Evolutionary conservation across 306 rosid species (phyloP), one percentile per base, ranked within the genome.

Genomic region (Fragaria nilgerrensis): DNA sequence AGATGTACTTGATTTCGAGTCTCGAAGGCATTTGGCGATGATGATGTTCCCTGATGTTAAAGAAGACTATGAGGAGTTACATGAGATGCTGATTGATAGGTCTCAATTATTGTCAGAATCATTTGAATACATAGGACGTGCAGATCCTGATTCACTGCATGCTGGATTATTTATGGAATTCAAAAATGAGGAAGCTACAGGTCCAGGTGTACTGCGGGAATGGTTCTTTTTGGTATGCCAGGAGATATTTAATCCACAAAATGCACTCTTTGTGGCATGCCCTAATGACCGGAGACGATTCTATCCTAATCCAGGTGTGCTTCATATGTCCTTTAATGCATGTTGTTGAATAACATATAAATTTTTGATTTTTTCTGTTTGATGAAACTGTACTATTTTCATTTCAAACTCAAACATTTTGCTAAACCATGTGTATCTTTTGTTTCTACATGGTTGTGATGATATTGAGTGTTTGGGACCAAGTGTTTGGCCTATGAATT

Each of bases 141-240:
- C 96, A 3, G 85, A 77, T 12, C 85, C 89, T 2, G 81, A 80
- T 45, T 68, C 88, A 72, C 79, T 93, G 48, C 90, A 72, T 39
- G 85, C 74, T 63, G 96, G 90, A 76, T 78, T 93, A 27, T 91
- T 83, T 70, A 76, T 93, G 88, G 87, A 87, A 74, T 93, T 93
- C 85, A 91, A 87, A 82, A 86, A 88, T 58, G 98, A 93, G 91
- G 90, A 88, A 76, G 98, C 97, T 76, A 88, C 93, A 47, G 97
- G 98, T 75, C 96, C 91, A 1, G 98, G 98, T 82, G 98, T 93
- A 39, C 74, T 89, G 81, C 78, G 92, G 82, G 98, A 93, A 81
- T 93, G 98, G 98, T 88, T 91, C 72, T 36, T 89, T 77, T 82
- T 93, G 91, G 96, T 91, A 55, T 89, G 93, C 83, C 89, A 85